Evolutionary conservation across 1,284 basidiomycete species (phyloP).

Genomic region (Leccinum griseonigrum): DNA sequence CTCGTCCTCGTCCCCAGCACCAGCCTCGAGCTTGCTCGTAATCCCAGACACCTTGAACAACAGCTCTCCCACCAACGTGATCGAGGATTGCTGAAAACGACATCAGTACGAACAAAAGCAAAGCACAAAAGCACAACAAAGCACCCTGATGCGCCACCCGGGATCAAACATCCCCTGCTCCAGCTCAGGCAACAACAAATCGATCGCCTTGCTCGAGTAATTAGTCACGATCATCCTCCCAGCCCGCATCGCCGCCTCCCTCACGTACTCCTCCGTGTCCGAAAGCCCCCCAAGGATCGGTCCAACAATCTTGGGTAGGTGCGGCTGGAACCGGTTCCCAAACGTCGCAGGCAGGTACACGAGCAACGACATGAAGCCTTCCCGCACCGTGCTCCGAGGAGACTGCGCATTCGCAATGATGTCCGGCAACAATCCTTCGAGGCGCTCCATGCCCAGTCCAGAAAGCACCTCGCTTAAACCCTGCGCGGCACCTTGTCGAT

Average conservation of each 20-base stretch:
- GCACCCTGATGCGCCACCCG: conserved; percentile 91
- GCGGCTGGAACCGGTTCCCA: conserved; percentile 93
- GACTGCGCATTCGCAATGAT: conserved; percentile 92
- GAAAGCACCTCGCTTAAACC: conserved; percentile 96
- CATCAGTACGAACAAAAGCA: neutral
- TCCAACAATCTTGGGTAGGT: conserved; percentile 91
- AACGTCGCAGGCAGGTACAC: conserved; percentile 98
- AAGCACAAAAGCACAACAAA: conserved; percentile 26
- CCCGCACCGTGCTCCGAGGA: conserved; percentile 87
- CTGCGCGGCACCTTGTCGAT: conserved; percentile 97
- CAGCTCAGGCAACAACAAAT: conserved; percentile 91
- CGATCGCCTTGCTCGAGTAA: conserved; percentile 91
- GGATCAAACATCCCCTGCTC: conserved; percentile 95
- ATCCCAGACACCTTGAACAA: conserved; percentile 99
- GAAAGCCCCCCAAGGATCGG: conserved; percentile 93
- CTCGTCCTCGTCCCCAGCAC: conserved; percentile 77
- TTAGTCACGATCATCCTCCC: conserved; percentile 98
- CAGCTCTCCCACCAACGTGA: conserved; percentile 94
- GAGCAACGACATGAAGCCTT: conserved; percentile 98
- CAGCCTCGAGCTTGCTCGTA: conserved; percentile 76
- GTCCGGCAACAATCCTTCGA: conserved; percentile 93
- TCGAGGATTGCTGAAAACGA: conserved; percentile 80
- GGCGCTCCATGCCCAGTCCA: conserved; percentile 94
- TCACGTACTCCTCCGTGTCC: conserved; percentile 91
- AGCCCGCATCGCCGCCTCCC: conserved; percentile 98